Evolutionary conservation across 352 stramenopile genomes (phyloP).

Genomic region (Pythium volutum): DNA sequence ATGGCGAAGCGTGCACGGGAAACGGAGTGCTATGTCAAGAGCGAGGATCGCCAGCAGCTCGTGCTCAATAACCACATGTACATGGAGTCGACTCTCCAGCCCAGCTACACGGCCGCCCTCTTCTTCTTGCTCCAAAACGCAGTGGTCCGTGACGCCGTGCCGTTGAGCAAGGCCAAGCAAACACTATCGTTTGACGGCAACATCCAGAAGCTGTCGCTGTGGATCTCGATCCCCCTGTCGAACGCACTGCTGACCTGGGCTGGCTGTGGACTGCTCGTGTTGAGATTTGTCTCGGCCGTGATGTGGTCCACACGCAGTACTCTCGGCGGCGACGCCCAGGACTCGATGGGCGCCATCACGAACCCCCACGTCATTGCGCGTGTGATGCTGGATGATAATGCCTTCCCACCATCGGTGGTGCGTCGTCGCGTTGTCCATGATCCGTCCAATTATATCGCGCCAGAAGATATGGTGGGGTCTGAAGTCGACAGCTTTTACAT

Average conservation of each 20-base stretch:
- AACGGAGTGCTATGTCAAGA: background rate
- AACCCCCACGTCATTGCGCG: background rate
- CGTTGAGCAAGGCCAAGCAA: background rate
- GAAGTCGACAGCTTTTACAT: background rate
- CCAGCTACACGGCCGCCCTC: background rate
- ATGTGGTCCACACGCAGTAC: background rate
- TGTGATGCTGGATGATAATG: background rate
- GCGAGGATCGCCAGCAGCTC: background rate
- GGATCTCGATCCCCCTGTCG: constrained; percentile 2
- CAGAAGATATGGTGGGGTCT: too few species aligned
- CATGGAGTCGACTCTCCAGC: constrained; percentile 10
- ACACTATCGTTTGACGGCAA: constrained; percentile 13
- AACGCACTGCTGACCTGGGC: constrained; percentile 1
- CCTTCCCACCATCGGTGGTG: background rate
- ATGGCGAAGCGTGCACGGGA: background rate
- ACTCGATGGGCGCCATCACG: background rate
- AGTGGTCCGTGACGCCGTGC: background rate
- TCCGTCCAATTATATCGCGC: background rate
- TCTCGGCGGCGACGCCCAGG: background rate
- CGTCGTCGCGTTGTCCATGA: background rate
- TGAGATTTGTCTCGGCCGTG: background rate
- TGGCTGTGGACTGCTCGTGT: background rate
- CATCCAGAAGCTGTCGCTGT: background rate
- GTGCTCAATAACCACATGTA: constrained; percentile 12
- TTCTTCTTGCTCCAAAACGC: constrained; percentile 7